Percentiles rank a stretch among this genome's conserved stretches.
Evolutionary conservation across 495 filamentous ascomycete genomes (phyloP).

Genomic region (Penicillium egyptiacum): DNA sequence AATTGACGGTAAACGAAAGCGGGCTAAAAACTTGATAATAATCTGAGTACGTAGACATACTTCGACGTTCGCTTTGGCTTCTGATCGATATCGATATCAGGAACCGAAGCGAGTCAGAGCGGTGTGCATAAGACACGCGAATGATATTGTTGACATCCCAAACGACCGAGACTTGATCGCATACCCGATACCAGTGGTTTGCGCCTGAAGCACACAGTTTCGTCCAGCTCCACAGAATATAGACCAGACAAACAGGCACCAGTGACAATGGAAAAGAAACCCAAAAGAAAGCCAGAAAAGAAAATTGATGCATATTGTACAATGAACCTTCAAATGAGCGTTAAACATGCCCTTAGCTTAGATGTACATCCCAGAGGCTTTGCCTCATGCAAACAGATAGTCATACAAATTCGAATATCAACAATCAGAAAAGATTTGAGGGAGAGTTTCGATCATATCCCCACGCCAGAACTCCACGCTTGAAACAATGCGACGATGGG

Average conservation of each 20-base stretch:
- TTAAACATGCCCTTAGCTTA: conserved; percentile 24
- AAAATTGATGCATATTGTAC: conserved; percentile 29
- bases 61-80: neutral
- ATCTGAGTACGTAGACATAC: neutral
- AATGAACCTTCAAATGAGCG: conserved; percentile 8
- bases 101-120: neutral
- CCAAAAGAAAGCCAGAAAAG: neutral
- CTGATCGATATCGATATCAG: neutral
- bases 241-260: neutral
- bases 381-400: conserved; percentile 9
- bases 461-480: conserved; percentile 43
- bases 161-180: neutral
- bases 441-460: conserved; percentile 28
- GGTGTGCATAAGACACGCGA: neutral
- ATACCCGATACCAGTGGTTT: neutral
- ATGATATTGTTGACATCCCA: neutral
- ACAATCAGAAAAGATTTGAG: conserved; percentile 13
- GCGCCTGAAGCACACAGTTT: neutral
- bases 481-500: conserved; percentile 21
- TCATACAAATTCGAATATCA: neutral
- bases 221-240: neutral
- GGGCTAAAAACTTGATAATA: neutral
- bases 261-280: neutral
- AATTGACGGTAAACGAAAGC: neutral
- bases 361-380: conserved; percentile 14